Evolutionary conservation across 2,329 filamentous ascomycete species (phyloP).

Genomic region (Penicillium crustosum): DNA sequence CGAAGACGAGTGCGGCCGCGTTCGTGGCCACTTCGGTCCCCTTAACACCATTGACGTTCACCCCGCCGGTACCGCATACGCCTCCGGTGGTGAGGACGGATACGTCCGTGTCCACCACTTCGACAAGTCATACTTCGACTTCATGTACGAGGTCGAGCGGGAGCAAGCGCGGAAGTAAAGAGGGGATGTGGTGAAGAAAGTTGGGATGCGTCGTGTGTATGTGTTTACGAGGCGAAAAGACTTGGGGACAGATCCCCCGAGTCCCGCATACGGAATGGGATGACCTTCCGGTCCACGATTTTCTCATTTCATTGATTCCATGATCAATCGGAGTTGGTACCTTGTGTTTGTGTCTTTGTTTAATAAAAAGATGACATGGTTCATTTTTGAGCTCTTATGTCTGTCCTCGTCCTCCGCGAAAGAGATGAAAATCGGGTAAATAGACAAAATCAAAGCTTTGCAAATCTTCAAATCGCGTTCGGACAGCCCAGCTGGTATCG

Average conservation of each 20-base stretch:
- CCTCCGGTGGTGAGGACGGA: slow-evolving; percentile 94
- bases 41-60: slow-evolving; percentile 95
- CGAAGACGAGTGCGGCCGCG: slow-evolving; percentile 96
- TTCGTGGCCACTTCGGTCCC: slow-evolving; percentile 94
- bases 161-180: slow-evolving; percentile 58
- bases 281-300: slow-evolving; percentile 36
- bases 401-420: slow-evolving; percentile 13
- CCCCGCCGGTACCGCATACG: slow-evolving; percentile 88
- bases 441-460: slow-evolving; percentile 29
- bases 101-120: slow-evolving; percentile 99
- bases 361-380: slow-evolving; percentile 38
- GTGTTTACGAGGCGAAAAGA: slow-evolving; percentile 39
- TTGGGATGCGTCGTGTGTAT: slow-evolving; percentile 35
- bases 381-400: slow-evolving; percentile 25
- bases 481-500: too few relatives aligned
- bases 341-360: slow-evolving; percentile 34
- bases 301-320: slow-evolving; percentile 40
- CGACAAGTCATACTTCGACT: slow-evolving; percentile 98
- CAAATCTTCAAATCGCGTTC: slow-evolving; percentile 18
- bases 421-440: slow-evolving; percentile 25
- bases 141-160: slow-evolving; percentile 97
- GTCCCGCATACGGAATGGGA: slow-evolving; percentile 32
- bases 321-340: slow-evolving; percentile 44
- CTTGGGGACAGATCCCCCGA: slow-evolving; percentile 25
- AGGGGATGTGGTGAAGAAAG: slow-evolving; percentile 21